phyloP scores from a whole-genome alignment of 2,329 filamentous ascomycete genomes.

The Curvularia sp. region DNA sequence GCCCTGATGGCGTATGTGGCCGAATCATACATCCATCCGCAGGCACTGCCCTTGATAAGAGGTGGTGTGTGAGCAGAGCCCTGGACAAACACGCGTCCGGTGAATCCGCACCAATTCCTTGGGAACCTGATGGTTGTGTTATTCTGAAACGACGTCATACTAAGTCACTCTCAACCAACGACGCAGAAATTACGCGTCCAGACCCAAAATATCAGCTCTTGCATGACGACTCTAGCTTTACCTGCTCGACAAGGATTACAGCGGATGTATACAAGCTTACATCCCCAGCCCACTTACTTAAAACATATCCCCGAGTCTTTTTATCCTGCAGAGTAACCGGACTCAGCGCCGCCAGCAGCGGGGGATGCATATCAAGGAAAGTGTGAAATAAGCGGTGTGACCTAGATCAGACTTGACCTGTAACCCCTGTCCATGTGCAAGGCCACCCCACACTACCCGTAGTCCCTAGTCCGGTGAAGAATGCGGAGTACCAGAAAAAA shows the following conservation, averaged over 20 bases:
- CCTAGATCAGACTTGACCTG: conserved; percentile 8
- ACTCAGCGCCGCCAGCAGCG: conserved; percentile 1
- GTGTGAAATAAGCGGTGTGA: conserved; percentile 18
- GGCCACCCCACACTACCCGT: conserved; percentile 6
- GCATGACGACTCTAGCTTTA: not conserved
- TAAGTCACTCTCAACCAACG: not conserved
- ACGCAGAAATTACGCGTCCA: not conserved
- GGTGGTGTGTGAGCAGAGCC: not conserved
- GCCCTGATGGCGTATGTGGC: not conserved
- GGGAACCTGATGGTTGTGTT: not conserved
- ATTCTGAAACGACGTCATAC: not conserved
- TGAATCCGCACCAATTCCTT: not conserved
- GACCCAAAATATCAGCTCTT: not conserved
- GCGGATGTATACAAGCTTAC: not conserved
- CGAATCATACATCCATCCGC: not conserved
- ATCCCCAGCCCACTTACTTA: conserved; percentile 7
- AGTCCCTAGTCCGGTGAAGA: conserved; percentile 12
- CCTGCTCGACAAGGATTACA: not conserved
- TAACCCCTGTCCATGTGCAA: not conserved
- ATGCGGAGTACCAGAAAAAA: conserved; percentile 4
- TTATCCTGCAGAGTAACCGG: conserved; percentile 4
- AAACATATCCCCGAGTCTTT: conserved; percentile 1
- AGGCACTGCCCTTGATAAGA: not conserved
- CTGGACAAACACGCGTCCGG: not conserved
- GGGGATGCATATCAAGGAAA: conserved; percentile 11